phyloP scores from a whole-genome alignment of 257 asterid species.

The Solanum pinnatisectum region DNA sequence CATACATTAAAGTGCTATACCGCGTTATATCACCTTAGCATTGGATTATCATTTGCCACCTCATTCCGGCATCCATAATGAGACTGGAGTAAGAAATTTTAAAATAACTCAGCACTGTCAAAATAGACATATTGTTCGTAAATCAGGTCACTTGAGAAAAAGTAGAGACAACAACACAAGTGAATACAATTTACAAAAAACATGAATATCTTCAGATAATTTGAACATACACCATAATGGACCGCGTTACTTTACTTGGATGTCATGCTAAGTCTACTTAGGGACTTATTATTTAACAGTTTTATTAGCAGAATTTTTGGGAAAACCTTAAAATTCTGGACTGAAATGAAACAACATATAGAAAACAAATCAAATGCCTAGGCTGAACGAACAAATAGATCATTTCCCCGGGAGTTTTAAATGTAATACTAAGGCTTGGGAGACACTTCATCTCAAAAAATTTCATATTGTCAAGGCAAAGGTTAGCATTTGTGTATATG shows the following conservation, averaged over 20 bases:
- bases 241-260: not conserved
- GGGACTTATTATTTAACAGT: not conserved
- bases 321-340: not conserved
- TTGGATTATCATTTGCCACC: not conserved
- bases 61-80: not conserved
- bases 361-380: not conserved
- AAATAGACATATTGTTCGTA: not conserved
- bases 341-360: not conserved
- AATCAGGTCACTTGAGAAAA: not conserved
- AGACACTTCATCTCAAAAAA: too few species aligned
- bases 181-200: not conserved
- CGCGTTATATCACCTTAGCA: too few species aligned
- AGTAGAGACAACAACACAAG: not conserved
- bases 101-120: not conserved
- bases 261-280: not conserved
- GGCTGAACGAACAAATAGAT: not conserved
- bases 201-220: not conserved
- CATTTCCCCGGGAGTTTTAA: too few species aligned
- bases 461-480: too few species aligned
- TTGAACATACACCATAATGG: not conserved
- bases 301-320: not conserved
- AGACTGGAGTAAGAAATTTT: not conserved
- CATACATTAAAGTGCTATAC: too few species aligned
- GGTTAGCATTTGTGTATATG: too few species aligned
- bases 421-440: too few species aligned